phyloP scores from a whole-genome alignment of 1,284 basidiomycete genomes.

The Porodaedalea pini region DNA sequence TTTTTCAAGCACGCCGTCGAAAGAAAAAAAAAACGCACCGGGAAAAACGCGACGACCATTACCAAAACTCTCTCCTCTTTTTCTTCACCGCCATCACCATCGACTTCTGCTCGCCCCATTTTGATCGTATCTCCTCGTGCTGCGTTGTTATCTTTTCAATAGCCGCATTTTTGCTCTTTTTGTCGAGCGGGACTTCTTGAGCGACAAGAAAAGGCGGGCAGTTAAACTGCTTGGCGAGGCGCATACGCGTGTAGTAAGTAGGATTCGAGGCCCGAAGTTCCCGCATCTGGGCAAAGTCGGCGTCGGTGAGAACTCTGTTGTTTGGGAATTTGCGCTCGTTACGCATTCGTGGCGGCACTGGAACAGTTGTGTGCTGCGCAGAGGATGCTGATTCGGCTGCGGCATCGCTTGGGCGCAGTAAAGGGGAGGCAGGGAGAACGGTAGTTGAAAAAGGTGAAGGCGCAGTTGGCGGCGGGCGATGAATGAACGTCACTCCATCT shows the following conservation, averaged over 20 bases:
- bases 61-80: slow-evolving; percentile 39
- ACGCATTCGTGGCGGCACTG: slow-evolving; percentile 41
- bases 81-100: slow-evolving; percentile 32
- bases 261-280: slow-evolving; percentile 44
- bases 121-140: slow-evolving; percentile 30
- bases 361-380: slow-evolving; percentile 23
- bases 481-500: slow-evolving; percentile 67
- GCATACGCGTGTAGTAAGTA: slow-evolving; percentile 31
- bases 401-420: slow-evolving; percentile 39
- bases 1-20: no score
- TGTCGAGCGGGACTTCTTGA: slow-evolving; percentile 32
- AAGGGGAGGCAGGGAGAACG: slow-evolving; percentile 62
- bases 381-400: slow-evolving; percentile 30
- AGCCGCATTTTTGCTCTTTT: slow-evolving; percentile 25
- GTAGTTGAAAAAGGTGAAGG: slow-evolving; percentile 68
- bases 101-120: slow-evolving; percentile 37
- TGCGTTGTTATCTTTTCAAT: slow-evolving; percentile 29
- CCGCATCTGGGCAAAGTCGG: slow-evolving; percentile 53
- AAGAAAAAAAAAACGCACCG: no score
- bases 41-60: no score
- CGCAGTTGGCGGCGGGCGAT: slow-evolving; percentile 70
- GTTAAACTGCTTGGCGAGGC: slow-evolving; percentile 36
- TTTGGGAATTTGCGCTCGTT: slow-evolving; percentile 31
- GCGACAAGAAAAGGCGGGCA: slow-evolving; percentile 36
- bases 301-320: slow-evolving; percentile 45